phyloP scores from a whole-genome alignment of 1,284 basidiomycete genomes.

The Ceratobasidium sp. region DNA sequence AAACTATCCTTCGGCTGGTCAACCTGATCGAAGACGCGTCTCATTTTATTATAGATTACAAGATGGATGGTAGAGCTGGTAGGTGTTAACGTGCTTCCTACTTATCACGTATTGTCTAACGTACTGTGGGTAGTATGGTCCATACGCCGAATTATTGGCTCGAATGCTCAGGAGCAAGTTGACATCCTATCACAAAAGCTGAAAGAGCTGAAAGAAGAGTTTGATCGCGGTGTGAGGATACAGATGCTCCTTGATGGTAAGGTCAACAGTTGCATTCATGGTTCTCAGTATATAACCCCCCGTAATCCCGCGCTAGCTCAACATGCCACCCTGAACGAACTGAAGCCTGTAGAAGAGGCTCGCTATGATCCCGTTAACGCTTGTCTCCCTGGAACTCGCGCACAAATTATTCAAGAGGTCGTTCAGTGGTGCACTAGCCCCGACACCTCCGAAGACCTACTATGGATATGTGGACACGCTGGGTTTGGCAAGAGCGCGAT shows the following conservation, averaged over 20 bases:
- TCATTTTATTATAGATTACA: neutral
- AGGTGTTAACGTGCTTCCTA: neutral
- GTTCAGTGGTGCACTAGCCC: neutral
- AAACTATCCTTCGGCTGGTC: neutral
- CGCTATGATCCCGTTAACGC: neutral
- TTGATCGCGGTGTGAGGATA: slow-evolving; percentile 8
- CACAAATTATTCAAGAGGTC: neutral
- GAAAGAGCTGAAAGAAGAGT: neutral
- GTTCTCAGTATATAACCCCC: neutral
- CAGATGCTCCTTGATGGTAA: neutral
- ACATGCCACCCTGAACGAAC: neutral
- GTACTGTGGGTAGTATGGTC: neutral
- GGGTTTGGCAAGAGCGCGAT: slow-evolving; percentile 10
- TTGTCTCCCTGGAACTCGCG: neutral
- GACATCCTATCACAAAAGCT: neutral
- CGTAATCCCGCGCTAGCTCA: neutral
- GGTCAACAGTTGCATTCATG: neutral
- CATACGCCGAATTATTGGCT: neutral
- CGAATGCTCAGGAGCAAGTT: neutral
- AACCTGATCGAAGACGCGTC: slow-evolving; percentile 18
- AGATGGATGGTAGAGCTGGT: neutral
- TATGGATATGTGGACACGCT: neutral
- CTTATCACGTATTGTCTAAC: neutral
- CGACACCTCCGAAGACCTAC: neutral
- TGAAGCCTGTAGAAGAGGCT: neutral